Conservation (phyloP, 2,329 filamentous ascomycete species). For the Colletotrichum spaethianum region DNA sequence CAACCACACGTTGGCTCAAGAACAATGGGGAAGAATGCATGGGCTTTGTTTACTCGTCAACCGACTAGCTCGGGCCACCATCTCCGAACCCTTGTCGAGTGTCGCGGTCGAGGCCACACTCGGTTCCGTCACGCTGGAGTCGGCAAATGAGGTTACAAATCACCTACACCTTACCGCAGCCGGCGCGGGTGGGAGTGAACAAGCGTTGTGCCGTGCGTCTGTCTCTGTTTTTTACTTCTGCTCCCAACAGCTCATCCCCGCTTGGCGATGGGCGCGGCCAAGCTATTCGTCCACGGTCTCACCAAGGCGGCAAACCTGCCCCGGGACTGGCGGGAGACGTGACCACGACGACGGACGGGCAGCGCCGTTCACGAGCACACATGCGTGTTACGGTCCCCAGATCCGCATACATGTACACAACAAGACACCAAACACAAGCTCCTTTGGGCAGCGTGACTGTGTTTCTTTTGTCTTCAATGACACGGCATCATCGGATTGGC, state of each 20-base stretch:
- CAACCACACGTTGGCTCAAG: conserved; percentile 15
- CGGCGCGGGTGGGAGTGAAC: background rate
- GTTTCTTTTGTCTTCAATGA: conserved; percentile 26
- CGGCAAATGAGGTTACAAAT: conserved; percentile 19
- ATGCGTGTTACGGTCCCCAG: conserved; percentile 23
- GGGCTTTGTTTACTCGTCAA: conserved; percentile 22
- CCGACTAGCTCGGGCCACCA: conserved; percentile 5
- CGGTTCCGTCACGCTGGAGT: conserved; percentile 23
- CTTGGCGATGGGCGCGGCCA: background rate
- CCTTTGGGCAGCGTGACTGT: conserved; percentile 17
- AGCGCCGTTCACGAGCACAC: conserved; percentile 26
- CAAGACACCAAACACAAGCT: conserved; percentile 1
- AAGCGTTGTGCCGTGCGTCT: background rate
- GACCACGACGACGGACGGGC: conserved; percentile 23
- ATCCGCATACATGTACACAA: background rate
- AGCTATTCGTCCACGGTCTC: conserved; percentile 15
- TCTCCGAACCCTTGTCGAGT: conserved; percentile 8
- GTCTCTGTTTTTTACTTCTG: background rate
- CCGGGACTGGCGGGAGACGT: conserved; percentile 19
- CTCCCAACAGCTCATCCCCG: conserved; percentile 20
- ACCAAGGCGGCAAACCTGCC: conserved; percentile 34
- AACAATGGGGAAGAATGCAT: background rate
- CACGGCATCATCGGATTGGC: conserved; percentile 30
- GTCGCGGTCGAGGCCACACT: conserved; percentile 20
- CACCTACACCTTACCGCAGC: background rate